Percentiles rank a stretch among this genome's conserved stretches.
Conservation (phyloP, 1,139 yeast species). For the Tardiomyces digboiensis region DNA sequence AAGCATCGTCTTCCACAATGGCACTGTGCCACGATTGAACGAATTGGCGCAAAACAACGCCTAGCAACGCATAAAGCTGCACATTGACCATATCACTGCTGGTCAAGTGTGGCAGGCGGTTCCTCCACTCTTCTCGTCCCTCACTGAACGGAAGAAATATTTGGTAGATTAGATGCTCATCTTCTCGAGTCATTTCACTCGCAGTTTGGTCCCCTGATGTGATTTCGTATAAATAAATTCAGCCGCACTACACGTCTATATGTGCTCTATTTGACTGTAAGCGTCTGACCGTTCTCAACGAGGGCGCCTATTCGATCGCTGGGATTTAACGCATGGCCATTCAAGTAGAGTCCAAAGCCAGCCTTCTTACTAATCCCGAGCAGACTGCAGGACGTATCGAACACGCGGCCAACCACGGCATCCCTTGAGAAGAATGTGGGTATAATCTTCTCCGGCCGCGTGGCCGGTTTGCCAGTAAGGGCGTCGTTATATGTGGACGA, state of each 20-base stretch:
- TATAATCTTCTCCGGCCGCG: slow-evolving; percentile 20
- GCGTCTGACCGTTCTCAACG: neutral
- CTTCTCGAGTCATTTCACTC: slow-evolving; percentile 1
- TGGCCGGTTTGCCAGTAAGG: slow-evolving; percentile 21
- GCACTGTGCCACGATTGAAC: slow-evolving; percentile 36
- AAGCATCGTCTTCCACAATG: slow-evolving; percentile 33
- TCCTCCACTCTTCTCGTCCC: slow-evolving; percentile 13
- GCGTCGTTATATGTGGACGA: slow-evolving; percentile 32
- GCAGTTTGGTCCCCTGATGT: neutral
- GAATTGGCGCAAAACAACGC: slow-evolving; percentile 36
- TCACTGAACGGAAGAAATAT: slow-evolving; percentile 17
- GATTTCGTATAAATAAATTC: neutral
- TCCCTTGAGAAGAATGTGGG: slow-evolving; percentile 36
- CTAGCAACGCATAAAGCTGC: slow-evolving; percentile 36
- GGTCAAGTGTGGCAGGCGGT: slow-evolving; percentile 26
- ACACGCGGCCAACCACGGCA: neutral
- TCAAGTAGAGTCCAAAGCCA: neutral
- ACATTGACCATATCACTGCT: slow-evolving; percentile 28
- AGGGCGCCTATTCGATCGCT: neutral
- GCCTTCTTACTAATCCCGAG: neutral
- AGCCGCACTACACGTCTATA: neutral
- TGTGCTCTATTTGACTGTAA: neutral
- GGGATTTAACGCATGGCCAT: neutral
- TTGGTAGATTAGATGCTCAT: slow-evolving; percentile 19
- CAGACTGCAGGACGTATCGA: neutral